Evolutionary conservation across 2,329 filamentous ascomycete genomes (phyloP).

Genomic region (Didymella pomorum): DNA sequence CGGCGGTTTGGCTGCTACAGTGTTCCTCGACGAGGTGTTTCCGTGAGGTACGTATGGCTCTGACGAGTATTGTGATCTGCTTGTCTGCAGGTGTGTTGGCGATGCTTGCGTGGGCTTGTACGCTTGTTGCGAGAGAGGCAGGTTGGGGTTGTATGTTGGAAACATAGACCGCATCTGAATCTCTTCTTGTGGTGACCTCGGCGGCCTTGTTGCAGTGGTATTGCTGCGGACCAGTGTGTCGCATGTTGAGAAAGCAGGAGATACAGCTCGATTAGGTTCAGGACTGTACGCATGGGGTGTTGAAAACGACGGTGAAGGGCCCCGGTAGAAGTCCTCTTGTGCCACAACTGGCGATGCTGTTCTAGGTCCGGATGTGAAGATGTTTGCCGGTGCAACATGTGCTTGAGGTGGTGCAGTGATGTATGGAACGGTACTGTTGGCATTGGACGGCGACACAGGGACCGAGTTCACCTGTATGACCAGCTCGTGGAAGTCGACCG

Average conservation of each 20-base stretch:
- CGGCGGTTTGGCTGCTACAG: conserved; percentile 27
- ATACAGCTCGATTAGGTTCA: conserved; percentile 43
- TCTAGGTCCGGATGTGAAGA: conserved; percentile 34
- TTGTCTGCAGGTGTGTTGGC: conserved; percentile 72
- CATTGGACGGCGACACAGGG: conserved; percentile 44
- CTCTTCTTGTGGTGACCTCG: conserved; percentile 44
- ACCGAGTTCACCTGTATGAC: conserved; percentile 51
- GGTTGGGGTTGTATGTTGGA: conserved; percentile 73
- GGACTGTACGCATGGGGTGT: conserved; percentile 32
- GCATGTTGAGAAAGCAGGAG: conserved; percentile 48
- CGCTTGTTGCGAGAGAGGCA: conserved; percentile 71
- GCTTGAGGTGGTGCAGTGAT: conserved; percentile 38
- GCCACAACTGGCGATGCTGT: conserved; percentile 31
- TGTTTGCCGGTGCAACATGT: conserved; percentile 36
- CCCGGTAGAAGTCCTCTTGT: conserved; percentile 31
- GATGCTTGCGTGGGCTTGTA: conserved; percentile 74
- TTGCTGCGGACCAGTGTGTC: conserved; percentile 50
- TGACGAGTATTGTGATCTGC: conserved; percentile 67
- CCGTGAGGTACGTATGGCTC: conserved; percentile 56
- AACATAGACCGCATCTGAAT: conserved; percentile 74
- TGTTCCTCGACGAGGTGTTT: conserved; percentile 42
- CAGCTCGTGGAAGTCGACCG: conserved; percentile 50
- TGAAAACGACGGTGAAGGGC: conserved; percentile 24
- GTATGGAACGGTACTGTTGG: conserved; percentile 32
- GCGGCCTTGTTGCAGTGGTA: conserved; percentile 43